These are phyloP conservation scores for Taphrina flavorubra DNA, from an alignment of 1,139 yeast genomes.

Conservation along the genomic window DNA sequence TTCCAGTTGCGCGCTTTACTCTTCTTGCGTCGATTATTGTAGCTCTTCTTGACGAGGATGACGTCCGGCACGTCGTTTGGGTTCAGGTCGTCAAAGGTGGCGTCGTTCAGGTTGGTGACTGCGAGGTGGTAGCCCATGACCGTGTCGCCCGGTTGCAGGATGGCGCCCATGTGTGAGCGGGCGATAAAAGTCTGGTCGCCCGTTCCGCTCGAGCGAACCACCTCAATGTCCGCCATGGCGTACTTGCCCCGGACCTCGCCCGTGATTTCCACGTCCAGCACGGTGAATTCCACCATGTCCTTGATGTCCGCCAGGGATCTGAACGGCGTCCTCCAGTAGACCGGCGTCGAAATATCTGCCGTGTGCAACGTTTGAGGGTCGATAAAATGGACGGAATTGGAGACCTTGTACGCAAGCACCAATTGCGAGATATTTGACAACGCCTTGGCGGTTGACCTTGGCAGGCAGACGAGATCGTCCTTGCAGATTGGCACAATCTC, in stretches of 20 bases:
- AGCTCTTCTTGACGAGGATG: conserved; percentile 86
- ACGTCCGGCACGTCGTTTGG: conserved; percentile 76
- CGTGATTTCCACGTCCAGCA: conserved; percentile 91
- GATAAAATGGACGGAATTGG: conserved; percentile 81
- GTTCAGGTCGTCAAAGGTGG: conserved; percentile 76
- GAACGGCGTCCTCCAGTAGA: conserved; percentile 89
- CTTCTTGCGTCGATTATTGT: conserved; percentile 65
- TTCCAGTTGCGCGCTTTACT: conserved; percentile 92
- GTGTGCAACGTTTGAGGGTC: conserved; percentile 82
- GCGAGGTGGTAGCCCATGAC: conserved; percentile 85
- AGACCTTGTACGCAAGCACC: conserved; percentile 81
- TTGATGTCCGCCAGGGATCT: conserved; percentile 75
- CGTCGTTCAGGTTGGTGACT: conserved; percentile 85
- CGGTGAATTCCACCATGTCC: conserved; percentile 84
- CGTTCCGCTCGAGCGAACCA: conserved; percentile 80
- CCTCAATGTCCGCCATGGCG: conserved; percentile 87
- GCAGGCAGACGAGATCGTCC: conserved; percentile 91
- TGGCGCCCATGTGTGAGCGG: conserved; percentile 89
- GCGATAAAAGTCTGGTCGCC: conserved; percentile 81
- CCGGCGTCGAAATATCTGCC: conserved; percentile 75
- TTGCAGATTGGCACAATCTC: conserved; percentile 98
- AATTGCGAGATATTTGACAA: conserved; percentile 78
- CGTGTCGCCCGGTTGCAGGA: conserved; percentile 94
- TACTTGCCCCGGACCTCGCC: conserved; percentile 80
- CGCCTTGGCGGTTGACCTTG: conserved; percentile 79